Evolutionary conservation across 805 yeast species (phyloP), one percentile per base, ranked within the genome.

Genomic region (Ogataea pilisensis): DNA sequence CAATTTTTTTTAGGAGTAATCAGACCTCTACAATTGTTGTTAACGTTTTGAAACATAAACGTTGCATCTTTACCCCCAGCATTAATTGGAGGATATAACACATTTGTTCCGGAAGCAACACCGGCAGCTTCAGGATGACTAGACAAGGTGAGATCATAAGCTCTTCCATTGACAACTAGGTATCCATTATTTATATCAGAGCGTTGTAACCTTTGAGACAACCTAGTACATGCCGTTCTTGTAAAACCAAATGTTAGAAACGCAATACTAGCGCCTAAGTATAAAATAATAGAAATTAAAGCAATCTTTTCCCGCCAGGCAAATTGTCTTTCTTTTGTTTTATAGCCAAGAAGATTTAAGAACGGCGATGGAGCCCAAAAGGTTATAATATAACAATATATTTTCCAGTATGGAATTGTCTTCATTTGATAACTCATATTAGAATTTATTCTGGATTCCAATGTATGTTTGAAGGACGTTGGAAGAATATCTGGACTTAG

Each of bases 261-360:
- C 1, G 95, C 96, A 30, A 89, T 84, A 38, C 84, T 60, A 0
- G 86, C 78, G 41, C 93, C 97, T 34, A 85, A 65, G 50, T 75
- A 73, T 16, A 83, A 48, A 52, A 91, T 89, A 40, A 89, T 72
- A 1, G 93, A 73, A 33, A 91, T 70, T 33, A 93, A 70, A 2
- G 88, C 98, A 40, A 90, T 84, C 58, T 91, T 91, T 57, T 93
- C 99, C 57, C 99, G 76, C 99, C 99, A 93, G 0, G 98, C 98
- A 70, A 80, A 78, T 59, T 90, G 97, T 44, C 95, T 78, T 33
- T 81, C 90, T 50, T 79, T 78, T 17, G 84, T 79, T 26, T 75
- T 74, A 74, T 91, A 73, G 3, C 98, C 98, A 63, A 78, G 84
- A 33, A 85, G 61, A 33, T 66, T 67, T 53, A 89, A 64, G 26